Base-by-base conservation (phyloP, 306 rosid genomes). In the Amphicarpaea edgeworthii region DNA sequence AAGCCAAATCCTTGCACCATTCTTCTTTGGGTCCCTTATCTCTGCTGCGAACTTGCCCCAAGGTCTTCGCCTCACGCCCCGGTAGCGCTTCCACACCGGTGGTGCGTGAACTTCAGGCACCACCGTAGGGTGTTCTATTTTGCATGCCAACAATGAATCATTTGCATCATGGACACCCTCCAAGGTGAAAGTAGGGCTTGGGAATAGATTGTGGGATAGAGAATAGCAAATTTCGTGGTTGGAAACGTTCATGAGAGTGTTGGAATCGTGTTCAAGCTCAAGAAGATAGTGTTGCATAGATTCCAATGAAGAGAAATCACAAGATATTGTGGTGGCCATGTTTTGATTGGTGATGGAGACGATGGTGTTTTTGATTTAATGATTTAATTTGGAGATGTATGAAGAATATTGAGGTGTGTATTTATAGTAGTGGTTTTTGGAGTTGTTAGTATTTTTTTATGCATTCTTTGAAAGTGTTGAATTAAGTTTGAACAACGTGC, bases 1-100 rank as follows among this genome's bases (percentile, higher is more conserved):
- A 46, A 74, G 79, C 79, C 79, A 74, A 17, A 74, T 19, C 23
- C 79, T 74, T 0, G 50, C 38, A 9, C 79, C 71, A 1, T 74
- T 74, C 16, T 26, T 74, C 26, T 58, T 46, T 5, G 79, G 42
- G 0, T 74, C 71, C 0, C 70, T 74, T 16, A 74, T 74, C 62
- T 74, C 79, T 0, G 70, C 70, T 1, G 61, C 70, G 2, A 74
- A 74, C 58, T 60, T 74, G 1, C 78, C 78, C 70, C 78, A 74
- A 0, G 70, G 78, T 20, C 78, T 46, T 1, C 78, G 69, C 30
- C 78, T 60, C 34, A 74, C 70, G 0, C 78, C 78, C 1, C 45
- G 6, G 23, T 16, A 73, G 1, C 9, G 65, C 76, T 71, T 54
- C 76, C 76, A 71, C 0, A 1, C 23, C 5, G 17, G 69, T 0